Evolutionary conservation across 2,329 filamentous ascomycete genomes (phyloP), one percentile per base, ranked within the genome.

Genomic region (Monosporascus cannonballus): DNA sequence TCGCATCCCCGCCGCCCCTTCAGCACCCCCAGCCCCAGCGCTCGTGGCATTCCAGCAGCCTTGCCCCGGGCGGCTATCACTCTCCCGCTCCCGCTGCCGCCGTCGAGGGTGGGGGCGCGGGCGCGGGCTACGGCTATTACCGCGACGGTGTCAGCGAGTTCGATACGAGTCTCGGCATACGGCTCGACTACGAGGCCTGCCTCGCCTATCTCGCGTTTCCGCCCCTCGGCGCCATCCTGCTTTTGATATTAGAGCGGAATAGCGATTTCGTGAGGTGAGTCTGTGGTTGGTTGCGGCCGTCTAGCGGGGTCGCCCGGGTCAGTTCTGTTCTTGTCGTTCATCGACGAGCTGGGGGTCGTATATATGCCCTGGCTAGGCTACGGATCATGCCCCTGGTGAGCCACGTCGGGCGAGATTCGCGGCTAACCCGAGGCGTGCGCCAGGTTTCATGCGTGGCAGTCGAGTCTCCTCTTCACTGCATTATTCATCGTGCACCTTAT

Each of bases 401-500:
- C 9, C 30, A 34, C 11, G 30, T 14, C 30, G 11, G 30, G 30
- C 9, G 30, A 5, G 30, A 14, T 14, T 14, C 11, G 30, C 30
- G 11, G 30, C 30, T 34, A 34, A 34, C 30, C 30, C 9, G 11
- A 34, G 11, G 11, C 11, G 30, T 14, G 30, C 11, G 30, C 11
- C 60, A 93, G 89, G 58, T 97, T 97, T 62, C 94, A 99, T 70
- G 94, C 94, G 7, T 99, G 94, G 93, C 94, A 99, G 72, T 89
- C 88, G 6, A 86, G 87, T 58, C 76, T 96, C 64, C 71, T 96
- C 3, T 96, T 96, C 69, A 87, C 89, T 0, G 81, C 81, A 48
- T 65, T 84, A 53, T 82, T 92, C 70, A 71, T 96, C 49, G 61
- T 96, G 24, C 93, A 97, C 67, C 78, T 97, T 38, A 73, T 97